Percentiles rank a stretch among this genome's conserved stretches.
Conservation (phyloP, 768 basidiomycete species). For the Suillus cothurnatus region DNA sequence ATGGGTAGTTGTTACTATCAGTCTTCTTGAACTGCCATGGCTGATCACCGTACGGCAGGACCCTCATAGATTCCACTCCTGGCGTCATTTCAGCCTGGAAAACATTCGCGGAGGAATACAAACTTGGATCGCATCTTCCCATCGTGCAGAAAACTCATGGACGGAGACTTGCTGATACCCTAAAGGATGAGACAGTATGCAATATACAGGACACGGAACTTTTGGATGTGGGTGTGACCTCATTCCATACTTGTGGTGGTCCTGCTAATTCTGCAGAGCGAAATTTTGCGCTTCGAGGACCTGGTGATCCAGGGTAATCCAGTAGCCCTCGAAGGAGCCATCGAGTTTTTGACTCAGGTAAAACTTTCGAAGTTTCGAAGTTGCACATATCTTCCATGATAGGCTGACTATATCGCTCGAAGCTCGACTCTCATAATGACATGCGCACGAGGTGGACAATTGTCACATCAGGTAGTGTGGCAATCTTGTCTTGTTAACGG, state of each 20-base stretch:
- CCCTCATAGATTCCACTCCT: constrained; percentile 81
- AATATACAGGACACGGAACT: constrained; percentile 56
- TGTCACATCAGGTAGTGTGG: constrained; percentile 66
- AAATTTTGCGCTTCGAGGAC: constrained; percentile 77
- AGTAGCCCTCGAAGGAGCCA: constrained; percentile 66
- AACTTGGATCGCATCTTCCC: constrained; percentile 47
- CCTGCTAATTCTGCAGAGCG: constrained; percentile 42
- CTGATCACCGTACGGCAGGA: constrained; percentile 41
- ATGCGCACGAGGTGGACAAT: constrained; percentile 67
- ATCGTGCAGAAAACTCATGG: constrained; percentile 72
- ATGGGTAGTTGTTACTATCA: constrained; percentile 46
- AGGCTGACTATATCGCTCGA: constrained; percentile 1
- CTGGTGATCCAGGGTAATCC: constrained; percentile 64
- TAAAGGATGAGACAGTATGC: constrained; percentile 60
- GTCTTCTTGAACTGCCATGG: neutral
- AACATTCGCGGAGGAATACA: constrained; percentile 64
- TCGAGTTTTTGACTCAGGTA: constrained; percentile 57
- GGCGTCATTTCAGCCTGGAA: constrained; percentile 82
- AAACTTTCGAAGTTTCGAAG: constrained; percentile 5
- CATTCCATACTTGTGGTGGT: neutral
- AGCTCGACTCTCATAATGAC: constrained; percentile 21
- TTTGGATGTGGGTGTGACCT: constrained; percentile 51
- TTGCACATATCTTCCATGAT: neutral
- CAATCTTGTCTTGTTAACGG: neutral
- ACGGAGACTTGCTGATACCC: constrained; percentile 72